Percentiles rank a stretch among this genome's conserved stretches.
Conservation (phyloP, 2,329 filamentous ascomycete genomes). For the Pseudogymnoascus sp. region DNA sequence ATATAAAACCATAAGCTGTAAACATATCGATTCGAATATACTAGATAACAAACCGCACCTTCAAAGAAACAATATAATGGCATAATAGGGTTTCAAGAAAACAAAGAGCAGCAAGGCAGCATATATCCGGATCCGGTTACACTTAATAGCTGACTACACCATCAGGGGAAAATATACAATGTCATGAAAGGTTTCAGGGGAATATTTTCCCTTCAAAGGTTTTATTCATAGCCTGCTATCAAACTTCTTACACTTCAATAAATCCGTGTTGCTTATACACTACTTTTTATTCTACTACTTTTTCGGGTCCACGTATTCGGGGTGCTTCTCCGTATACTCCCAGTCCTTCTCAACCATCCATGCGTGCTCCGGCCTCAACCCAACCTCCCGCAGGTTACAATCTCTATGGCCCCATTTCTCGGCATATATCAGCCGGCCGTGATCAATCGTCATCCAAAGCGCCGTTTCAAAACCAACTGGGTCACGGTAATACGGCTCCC, state of each 20-base stretch:
- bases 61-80: not conserved
- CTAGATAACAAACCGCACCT: not conserved
- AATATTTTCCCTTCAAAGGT: too few species aligned
- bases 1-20: not conserved
- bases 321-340: conserved; percentile 16
- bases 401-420: conserved; percentile 41
- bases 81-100: not conserved
- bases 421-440: conserved; percentile 35
- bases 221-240: not conserved
- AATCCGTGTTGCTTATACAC: not conserved
- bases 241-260: not conserved
- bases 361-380: conserved; percentile 36
- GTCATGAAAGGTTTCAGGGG: not conserved
- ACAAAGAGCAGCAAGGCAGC: not conserved
- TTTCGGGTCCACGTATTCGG: not conserved
- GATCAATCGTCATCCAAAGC: conserved; percentile 39
- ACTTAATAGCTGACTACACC: not conserved
- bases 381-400: conserved; percentile 34
- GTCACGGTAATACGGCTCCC: conserved; percentile 47
- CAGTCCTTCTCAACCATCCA: conserved; percentile 41
- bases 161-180: not conserved
- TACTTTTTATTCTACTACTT: not conserved
- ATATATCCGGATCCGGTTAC: not conserved
- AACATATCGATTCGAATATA: not conserved
- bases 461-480: conserved; percentile 37